phyloP scores from a whole-genome alignment of 129 eudicot species.

The Arctium minus region DNA sequence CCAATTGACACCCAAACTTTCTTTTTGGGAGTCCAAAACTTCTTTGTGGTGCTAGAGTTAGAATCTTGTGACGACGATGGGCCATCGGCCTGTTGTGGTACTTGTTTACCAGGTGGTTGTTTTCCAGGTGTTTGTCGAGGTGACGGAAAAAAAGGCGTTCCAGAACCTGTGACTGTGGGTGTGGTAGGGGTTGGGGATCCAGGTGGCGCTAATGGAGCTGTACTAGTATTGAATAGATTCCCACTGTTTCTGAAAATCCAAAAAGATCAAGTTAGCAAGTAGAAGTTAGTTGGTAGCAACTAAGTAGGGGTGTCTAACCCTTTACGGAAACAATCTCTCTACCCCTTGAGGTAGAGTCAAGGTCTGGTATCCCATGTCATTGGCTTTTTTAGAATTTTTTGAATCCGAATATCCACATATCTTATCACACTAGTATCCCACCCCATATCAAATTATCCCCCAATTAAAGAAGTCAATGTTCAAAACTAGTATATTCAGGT shows the following conservation, averaged over 20 bases:
- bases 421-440: too few relatives aligned
- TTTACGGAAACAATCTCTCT: too few relatives aligned
- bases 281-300: neutral
- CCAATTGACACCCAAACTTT: conserved; percentile 76
- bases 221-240: conserved; percentile 59
- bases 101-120: conserved; percentile 41
- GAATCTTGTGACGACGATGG: conserved; percentile 48
- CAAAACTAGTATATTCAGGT: neutral
- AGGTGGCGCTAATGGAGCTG: conserved; percentile 64
- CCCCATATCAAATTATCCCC: too few relatives aligned
- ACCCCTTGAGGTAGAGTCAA: too few relatives aligned
- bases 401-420: too few relatives aligned
- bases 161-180: conserved; percentile 38
- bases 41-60: conserved; percentile 38
- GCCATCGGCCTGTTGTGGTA: conserved; percentile 49
- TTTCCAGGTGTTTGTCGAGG: conserved; percentile 48
- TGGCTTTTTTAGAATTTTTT: too few relatives aligned
- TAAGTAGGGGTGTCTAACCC: too few relatives aligned
- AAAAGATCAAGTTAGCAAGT: neutral
- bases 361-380: too few relatives aligned
- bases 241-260: conserved; percentile 53
- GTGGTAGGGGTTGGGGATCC: conserved; percentile 41
- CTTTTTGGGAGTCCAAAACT: conserved; percentile 45
- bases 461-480: neutral
- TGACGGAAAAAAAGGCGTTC: conserved; percentile 37